Percentiles rank a stretch among this genome's conserved stretches.
Evolutionary conservation across 139 green algal genomes (phyloP).

Genomic region (Penium margaritaceum): DNA sequence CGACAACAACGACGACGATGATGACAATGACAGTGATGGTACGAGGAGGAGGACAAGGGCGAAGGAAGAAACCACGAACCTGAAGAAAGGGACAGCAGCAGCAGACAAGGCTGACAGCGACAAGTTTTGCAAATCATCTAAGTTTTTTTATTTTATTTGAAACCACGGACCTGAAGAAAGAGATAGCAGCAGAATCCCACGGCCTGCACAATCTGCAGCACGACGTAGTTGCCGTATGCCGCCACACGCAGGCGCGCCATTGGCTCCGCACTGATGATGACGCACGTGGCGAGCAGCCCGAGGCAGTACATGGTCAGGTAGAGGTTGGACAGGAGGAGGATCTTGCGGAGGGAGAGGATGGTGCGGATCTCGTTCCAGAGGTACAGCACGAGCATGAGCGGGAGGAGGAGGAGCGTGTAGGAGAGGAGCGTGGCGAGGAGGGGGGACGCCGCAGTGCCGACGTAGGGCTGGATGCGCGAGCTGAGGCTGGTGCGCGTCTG

Average conservation of each 20-base stretch:
- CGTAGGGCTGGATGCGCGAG: constrained; percentile 11
- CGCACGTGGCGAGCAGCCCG: constrained; percentile 8
- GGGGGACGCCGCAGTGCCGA: constrained; percentile 15
- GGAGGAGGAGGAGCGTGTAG: constrained; percentile 28
- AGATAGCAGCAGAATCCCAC: constrained; percentile 19
- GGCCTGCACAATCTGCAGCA: constrained; percentile 37
- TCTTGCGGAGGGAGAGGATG: constrained; percentile 9
- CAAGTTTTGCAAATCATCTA: too few relatives aligned
- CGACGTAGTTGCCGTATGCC: constrained; percentile 27
- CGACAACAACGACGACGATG: too few relatives aligned
- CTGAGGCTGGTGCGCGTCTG: constrained; percentile 11
- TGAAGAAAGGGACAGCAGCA: too few relatives aligned
- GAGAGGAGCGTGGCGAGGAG: constrained; percentile 34
- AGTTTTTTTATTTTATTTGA: too few relatives aligned
- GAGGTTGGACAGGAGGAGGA: constrained; percentile 22
- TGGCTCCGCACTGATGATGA: constrained; percentile 37
- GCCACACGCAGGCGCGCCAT: constrained; percentile 22
- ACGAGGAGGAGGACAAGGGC: too few relatives aligned
- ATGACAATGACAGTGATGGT: too few relatives aligned
- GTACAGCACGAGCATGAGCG: constrained; percentile 7
- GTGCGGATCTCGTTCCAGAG: constrained; percentile 3
- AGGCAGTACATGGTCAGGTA: constrained; percentile 34
- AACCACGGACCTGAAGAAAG: constrained; percentile 28
- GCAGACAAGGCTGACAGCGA: too few relatives aligned
- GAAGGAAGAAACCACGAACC: too few relatives aligned